Conservation (phyloP, 2,329 filamentous ascomycete genomes). For the Aspergillus hortae region DNA sequence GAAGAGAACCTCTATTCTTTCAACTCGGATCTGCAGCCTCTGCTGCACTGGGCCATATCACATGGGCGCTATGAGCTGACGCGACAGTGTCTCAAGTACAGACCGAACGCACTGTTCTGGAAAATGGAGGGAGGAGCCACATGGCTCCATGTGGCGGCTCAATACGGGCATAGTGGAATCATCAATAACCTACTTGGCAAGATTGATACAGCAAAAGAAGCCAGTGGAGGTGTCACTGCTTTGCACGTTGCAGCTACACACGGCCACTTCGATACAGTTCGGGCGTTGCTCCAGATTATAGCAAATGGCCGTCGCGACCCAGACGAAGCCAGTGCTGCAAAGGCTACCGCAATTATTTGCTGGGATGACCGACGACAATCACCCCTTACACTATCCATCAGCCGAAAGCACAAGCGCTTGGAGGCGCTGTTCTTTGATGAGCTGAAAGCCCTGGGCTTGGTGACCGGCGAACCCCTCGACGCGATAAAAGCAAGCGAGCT, state of each 20-base stretch:
- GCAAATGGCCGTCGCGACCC: background rate
- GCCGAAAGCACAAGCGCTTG: background rate
- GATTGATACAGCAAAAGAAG: background rate
- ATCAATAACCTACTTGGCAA: background rate
- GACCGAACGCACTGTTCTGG: background rate
- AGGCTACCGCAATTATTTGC: background rate
- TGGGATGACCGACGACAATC: constrained; percentile 2
- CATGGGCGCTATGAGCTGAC: constrained; percentile 1
- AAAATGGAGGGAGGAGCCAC: constrained; percentile 1
- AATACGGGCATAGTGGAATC: constrained; percentile 2
- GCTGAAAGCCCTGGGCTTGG: background rate
- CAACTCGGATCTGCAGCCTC: background rate
- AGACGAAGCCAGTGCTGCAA: background rate
- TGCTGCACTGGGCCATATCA: constrained; percentile 3
- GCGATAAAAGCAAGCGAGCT: background rate
- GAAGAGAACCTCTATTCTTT: background rate
- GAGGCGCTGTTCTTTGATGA: background rate
- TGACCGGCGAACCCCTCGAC: background rate
- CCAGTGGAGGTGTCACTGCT: background rate
- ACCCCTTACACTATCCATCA: background rate
- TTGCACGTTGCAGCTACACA: constrained; percentile 4
- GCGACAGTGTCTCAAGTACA: background rate
- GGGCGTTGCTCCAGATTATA: background rate
- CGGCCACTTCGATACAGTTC: background rate
- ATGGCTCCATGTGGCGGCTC: constrained; percentile 5